Conservation (phyloP, 495 filamentous ascomycete genomes). For the Aspergillus affinis region DNA sequence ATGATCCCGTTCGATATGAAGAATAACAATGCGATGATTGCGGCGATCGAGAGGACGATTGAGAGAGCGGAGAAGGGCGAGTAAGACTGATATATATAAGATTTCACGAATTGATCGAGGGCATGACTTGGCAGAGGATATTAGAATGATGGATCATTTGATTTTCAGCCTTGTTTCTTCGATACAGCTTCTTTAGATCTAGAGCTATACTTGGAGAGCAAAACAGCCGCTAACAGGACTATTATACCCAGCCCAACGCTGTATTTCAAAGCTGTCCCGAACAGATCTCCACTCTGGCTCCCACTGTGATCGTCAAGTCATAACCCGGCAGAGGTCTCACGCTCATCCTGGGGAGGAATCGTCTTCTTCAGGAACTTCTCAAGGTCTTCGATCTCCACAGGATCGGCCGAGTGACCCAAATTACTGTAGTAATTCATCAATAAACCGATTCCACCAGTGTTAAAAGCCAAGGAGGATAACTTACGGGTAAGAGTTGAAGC, state of each 20-base stretch:
- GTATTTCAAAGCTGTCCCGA: constrained; percentile 17
- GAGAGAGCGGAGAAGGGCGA: constrained; percentile 21
- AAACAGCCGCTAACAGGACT: constrained; percentile 52
- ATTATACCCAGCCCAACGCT: constrained; percentile 42
- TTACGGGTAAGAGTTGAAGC: constrained; percentile 74
- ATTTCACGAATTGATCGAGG: not conserved
- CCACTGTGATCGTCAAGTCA: constrained; percentile 36
- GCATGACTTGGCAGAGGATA: not conserved
- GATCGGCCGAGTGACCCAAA: constrained; percentile 74
- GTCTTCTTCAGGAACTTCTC: constrained; percentile 69
- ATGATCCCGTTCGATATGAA: constrained; percentile 41
- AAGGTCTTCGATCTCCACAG: constrained; percentile 78
- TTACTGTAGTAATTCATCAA: constrained; percentile 43
- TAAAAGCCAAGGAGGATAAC: constrained; percentile 26
- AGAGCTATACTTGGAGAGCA: constrained; percentile 48
- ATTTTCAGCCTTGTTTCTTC: constrained; percentile 11
- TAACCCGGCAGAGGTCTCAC: constrained; percentile 53
- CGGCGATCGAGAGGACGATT: constrained; percentile 33
- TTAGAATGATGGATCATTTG: not conserved
- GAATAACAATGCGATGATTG: constrained; percentile 34
- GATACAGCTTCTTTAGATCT: constrained; percentile 13
- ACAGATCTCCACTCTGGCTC: not conserved
- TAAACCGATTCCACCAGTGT: not conserved
- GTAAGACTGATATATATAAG: constrained; percentile 1
- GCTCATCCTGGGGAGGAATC: constrained; percentile 61